A percentile compares a stretch with the other conserved stretches of the same genome.
These are phyloP conservation scores for Agarophyton chilense DNA, from an alignment of 23 red algal species.

Conservation along the genomic window DNA sequence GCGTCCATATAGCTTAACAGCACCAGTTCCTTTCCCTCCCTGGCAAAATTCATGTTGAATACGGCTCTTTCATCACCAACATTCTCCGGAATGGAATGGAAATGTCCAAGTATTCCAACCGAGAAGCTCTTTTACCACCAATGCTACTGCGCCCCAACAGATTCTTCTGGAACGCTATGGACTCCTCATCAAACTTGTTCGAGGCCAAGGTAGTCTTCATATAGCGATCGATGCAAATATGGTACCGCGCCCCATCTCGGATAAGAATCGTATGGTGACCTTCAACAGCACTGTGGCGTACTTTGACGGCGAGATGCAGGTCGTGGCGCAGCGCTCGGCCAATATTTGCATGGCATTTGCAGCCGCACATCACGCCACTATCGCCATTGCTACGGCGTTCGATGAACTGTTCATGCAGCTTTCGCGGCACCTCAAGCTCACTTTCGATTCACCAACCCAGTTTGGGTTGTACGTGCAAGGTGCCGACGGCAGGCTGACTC, in stretches of 20 bases:
- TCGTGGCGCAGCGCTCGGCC: slow-evolving; percentile 34
- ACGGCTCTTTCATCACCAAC: slow-evolving; percentile 69
- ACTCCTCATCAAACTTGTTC: slow-evolving; percentile 82
- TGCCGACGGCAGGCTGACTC: neutral
- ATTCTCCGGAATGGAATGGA: slow-evolving; percentile 68
- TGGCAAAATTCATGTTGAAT: slow-evolving; percentile 82
- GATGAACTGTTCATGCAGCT: slow-evolving; percentile 82
- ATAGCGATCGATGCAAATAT: slow-evolving; percentile 68
- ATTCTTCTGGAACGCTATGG: slow-evolving; percentile 84
- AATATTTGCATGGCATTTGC: slow-evolving; percentile 75
- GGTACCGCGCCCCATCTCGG: slow-evolving; percentile 70
- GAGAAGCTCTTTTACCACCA: slow-evolving; percentile 78
- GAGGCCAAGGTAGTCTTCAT: slow-evolving; percentile 58
- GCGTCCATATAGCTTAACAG: slow-evolving; percentile 78
- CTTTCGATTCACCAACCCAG: slow-evolving; percentile 21
- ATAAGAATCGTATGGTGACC: slow-evolving; percentile 63
- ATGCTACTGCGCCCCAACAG: slow-evolving; percentile 82
- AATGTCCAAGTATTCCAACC: slow-evolving; percentile 69
- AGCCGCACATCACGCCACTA: slow-evolving; percentile 4
- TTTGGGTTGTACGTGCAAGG: neutral
- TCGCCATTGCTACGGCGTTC: slow-evolving; percentile 73
- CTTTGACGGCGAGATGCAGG: slow-evolving; percentile 88
- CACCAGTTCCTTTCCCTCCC: slow-evolving; percentile 89
- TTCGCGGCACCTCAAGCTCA: slow-evolving; percentile 44
- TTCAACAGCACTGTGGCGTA: slow-evolving; percentile 73